These are phyloP conservation scores for Vigna hirtella DNA, from an alignment of 306 rosid genomes.

Conservation along the genomic window DNA sequence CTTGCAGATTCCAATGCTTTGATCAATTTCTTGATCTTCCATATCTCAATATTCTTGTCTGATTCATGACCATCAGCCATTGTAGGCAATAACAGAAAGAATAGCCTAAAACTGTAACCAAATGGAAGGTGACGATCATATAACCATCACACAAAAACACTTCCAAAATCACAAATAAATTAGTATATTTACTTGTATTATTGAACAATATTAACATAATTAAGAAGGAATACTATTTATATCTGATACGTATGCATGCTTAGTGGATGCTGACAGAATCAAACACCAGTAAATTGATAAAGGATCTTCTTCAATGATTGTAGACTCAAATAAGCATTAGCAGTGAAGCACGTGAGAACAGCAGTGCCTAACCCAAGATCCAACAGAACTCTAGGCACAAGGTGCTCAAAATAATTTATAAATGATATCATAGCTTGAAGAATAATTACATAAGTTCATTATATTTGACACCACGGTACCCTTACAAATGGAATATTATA, in stretches of 20 bases:
- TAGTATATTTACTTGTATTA: not conserved
- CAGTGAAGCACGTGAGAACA: not conserved
- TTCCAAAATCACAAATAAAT: conserved; percentile 15
- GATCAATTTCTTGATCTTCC: conserved; percentile 93
- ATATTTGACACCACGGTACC: not conserved
- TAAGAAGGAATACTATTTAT: conserved; percentile 5
- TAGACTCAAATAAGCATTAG: not conserved
- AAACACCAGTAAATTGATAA: conserved; percentile 8
- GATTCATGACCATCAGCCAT: conserved; percentile 88
- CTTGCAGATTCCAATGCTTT: conserved; percentile 88
- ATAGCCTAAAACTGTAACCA: conserved; percentile 27
- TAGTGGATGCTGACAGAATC: conserved; percentile 5
- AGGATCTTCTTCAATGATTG: not conserved
- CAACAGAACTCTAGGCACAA: conserved; percentile 5
- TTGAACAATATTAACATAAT: conserved; percentile 11
- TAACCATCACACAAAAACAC: conserved; percentile 10
- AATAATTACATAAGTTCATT: not conserved
- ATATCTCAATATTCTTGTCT: conserved; percentile 91
- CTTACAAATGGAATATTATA: not conserved
- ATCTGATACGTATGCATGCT: conserved; percentile 9
- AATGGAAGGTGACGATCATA: not conserved
- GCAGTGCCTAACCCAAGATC: conserved; percentile 1
- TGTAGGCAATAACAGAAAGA: conserved; percentile 3
- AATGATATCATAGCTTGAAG: not conserved
- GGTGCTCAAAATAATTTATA: not conserved